Evolutionary conservation across 108 stramenopile genomes (phyloP).

Genomic region (Chaetoceros tenuissimus): DNA sequence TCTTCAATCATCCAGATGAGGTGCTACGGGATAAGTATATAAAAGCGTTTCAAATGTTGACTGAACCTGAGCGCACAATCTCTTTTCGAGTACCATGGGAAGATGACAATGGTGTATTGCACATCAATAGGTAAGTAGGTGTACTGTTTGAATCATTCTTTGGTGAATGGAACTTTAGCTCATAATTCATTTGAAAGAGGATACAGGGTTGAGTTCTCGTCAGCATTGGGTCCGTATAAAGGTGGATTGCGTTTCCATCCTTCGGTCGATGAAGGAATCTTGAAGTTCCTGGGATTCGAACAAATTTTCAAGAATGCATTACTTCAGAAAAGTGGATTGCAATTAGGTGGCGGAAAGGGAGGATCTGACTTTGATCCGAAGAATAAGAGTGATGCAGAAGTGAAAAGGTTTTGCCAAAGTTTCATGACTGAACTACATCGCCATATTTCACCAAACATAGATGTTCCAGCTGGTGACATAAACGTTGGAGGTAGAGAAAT

Average conservation of each 20-base stretch:
- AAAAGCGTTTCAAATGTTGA: slow-evolving; percentile 34
- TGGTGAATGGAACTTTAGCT: too few relatives aligned
- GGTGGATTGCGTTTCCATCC: slow-evolving; percentile 76
- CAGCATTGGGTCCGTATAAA: slow-evolving; percentile 80
- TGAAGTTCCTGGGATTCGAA: slow-evolving; percentile 57
- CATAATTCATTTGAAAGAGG: too few relatives aligned
- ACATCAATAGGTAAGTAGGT: not conserved
- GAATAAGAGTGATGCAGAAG: slow-evolving; percentile 39
- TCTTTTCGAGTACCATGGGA: slow-evolving; percentile 45
- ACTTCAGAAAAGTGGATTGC: slow-evolving; percentile 36
- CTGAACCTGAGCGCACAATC: slow-evolving; percentile 45
- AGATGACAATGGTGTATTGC: not conserved
- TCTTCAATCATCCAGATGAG: slow-evolving; percentile 26
- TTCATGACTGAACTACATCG: slow-evolving; percentile 43
- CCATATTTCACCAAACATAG: slow-evolving; percentile 34
- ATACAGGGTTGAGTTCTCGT: slow-evolving; percentile 50
- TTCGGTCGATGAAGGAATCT: slow-evolving; percentile 46
- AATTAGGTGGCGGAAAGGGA: slow-evolving; percentile 28
- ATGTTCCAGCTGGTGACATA: slow-evolving; percentile 58
- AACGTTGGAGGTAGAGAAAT: slow-evolving; percentile 50
- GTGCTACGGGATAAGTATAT: slow-evolving; percentile 24
- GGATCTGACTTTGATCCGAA: slow-evolving; percentile 59
- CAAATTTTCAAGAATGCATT: slow-evolving; percentile 50
- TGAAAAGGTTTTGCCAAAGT: slow-evolving; percentile 41
- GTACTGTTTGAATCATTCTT: too few relatives aligned